Percentiles rank a stretch among this genome's conserved stretches.
phyloP scores from a whole-genome alignment of 345 rosid species.

The Moringa oleifera region DNA sequence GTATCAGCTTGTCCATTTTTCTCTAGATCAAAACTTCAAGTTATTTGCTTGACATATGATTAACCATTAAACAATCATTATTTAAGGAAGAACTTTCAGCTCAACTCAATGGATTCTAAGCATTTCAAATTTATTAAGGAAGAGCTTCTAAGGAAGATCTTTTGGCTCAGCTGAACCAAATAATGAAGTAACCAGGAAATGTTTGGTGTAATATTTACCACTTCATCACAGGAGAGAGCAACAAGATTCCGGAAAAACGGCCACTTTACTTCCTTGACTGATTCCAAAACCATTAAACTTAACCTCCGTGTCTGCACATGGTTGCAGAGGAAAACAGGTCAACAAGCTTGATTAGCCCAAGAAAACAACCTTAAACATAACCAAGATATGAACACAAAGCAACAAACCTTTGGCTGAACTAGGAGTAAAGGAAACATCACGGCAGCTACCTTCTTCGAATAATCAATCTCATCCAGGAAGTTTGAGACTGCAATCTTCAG shows the following conservation, averaged over 20 bases:
- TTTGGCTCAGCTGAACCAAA: no score
- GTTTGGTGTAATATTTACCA: conserved; percentile 33
- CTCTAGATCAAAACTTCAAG: conserved; percentile 18
- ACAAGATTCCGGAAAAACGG: conserved; percentile 56
- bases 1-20: conserved; percentile 46
- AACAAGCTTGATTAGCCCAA: conserved; percentile 1
- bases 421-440: conserved; percentile 72
- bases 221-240: conserved; percentile 31
- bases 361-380: conserved; percentile 1
- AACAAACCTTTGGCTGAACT: conserved; percentile 60
- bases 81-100: no score
- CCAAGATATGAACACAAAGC: background rate
- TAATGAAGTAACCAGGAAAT: conserved; percentile 14
- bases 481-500: conserved; percentile 47
- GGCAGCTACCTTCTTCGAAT: conserved; percentile 53
- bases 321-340: background rate
- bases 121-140: background rate
- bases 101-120: no score
- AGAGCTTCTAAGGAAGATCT: no score
- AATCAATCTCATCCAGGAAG: conserved; percentile 35
- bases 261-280: conserved; percentile 58
- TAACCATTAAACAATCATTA: no score
- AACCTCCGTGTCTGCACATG: conserved; percentile 57
- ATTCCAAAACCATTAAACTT: conserved; percentile 51
- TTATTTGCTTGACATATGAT: conserved; percentile 13